phyloP scores from a whole-genome alignment of 495 filamentous ascomycete species.

The Hypomontagnella submonticulosa region DNA sequence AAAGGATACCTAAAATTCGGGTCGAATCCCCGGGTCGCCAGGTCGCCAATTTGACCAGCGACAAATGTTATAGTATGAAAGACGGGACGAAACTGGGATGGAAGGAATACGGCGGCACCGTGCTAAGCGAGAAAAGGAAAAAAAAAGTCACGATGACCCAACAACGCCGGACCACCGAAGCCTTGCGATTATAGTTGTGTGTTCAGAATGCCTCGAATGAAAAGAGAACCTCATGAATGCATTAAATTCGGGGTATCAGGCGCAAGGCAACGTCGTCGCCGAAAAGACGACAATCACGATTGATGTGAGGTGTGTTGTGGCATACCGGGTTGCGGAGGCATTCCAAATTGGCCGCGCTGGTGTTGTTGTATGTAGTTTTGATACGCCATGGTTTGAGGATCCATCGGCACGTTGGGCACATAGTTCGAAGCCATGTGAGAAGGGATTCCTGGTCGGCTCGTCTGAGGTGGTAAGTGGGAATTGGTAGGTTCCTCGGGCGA shows the following conservation, averaged over 20 bases:
- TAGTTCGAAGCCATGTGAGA: constrained; percentile 63
- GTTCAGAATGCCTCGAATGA: constrained; percentile 47
- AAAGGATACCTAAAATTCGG: constrained; percentile 26
- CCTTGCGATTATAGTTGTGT: constrained; percentile 49
- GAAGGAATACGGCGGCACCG: constrained; percentile 42
- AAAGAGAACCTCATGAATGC: constrained; percentile 60
- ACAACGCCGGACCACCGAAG: constrained; percentile 50
- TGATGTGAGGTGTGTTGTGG: constrained; percentile 65
- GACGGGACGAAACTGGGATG: constrained; percentile 38
- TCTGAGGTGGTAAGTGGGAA: constrained; percentile 68
- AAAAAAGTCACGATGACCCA: constrained; percentile 48
- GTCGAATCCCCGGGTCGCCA: constrained; percentile 20
- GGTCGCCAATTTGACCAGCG: constrained; percentile 19
- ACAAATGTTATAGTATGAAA: constrained; percentile 41
- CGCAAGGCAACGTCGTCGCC: constrained; percentile 51
- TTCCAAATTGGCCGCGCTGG: constrained; percentile 61
- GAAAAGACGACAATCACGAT: constrained; percentile 46
- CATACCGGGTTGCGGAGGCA: constrained; percentile 65
- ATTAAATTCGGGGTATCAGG: constrained; percentile 64
- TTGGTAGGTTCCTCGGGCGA: constrained; percentile 71
- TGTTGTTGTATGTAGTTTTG: constrained; percentile 70
- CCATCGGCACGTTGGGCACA: constrained; percentile 64
- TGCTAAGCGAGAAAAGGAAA: constrained; percentile 28
- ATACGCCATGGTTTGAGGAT: constrained; percentile 69
- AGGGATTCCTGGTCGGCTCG: constrained; percentile 61